Evolutionary conservation across 2,329 filamentous ascomycete species (phyloP), one percentile per base, ranked within the genome.

Genomic region (Huntiella bhutanensis): DNA sequence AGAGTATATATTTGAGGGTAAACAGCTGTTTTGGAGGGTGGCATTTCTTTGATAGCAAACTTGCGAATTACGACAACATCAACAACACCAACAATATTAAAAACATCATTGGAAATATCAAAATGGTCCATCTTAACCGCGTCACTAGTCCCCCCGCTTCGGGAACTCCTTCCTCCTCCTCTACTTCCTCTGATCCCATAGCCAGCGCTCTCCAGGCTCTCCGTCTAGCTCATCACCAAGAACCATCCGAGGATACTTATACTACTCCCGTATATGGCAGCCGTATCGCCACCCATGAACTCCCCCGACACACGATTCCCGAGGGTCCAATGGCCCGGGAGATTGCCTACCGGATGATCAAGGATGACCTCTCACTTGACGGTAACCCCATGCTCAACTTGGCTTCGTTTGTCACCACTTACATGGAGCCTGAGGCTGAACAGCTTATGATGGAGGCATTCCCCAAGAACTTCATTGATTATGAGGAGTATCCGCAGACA

Each of bases 341-440:
- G 54, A 74, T 94, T 45, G 88, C 88, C n/a, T 94, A 95, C 62
- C 80, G 86, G 42, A 82, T 95, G 82, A 95, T 95, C 69, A 88
- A 85, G 68, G 88, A 95, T 60, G 84, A 94, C 58, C 69, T 95
- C 53, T 91, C 82, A 52, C 68, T 95, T 45, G 88, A 96, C 59
- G 86, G 86, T 47, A 92, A 88, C 55, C 85, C 86, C 6, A 88
- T 86, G 70, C 71, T 93, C 52, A 84, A 80, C 62, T 64, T 96
- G 55, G 87, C 88, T 28, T 87, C 80, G 34, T 96, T 96, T 58
- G 86, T 94, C 53, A 94, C 87, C 1, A 95, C 88, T 1, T 95
- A 92, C 67, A 95, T 94, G 86, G 87, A 95, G 66, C 83, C 94
- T 40, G 88, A 95, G 62, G 87, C 81, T 15, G 87, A 95, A 65